Evolutionary conservation across 371 early-diverging fungal genomes (phyloP).

Genomic region (Entomophthora muscae): DNA sequence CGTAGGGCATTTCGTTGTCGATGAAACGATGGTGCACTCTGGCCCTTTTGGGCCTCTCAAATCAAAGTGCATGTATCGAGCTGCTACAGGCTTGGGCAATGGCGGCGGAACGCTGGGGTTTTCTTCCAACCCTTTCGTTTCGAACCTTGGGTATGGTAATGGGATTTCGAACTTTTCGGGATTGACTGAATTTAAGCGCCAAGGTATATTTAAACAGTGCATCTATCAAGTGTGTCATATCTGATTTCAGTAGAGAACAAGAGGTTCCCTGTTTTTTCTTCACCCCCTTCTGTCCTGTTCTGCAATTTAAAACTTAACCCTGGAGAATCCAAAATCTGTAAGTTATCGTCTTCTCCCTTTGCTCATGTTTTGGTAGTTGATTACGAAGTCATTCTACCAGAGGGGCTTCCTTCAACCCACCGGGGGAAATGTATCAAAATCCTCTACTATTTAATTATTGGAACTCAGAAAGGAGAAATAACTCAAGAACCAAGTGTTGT

Average conservation of each 20-base stretch:
- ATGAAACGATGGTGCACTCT: not conserved
- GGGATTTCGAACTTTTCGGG: not conserved
- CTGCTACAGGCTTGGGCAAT: not conserved
- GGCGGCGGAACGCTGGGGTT: not conserved
- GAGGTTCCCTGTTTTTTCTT: not conserved
- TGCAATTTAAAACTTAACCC: not conserved
- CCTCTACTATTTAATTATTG: constrained; percentile 4
- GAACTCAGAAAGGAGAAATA: not conserved
- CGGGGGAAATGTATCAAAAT: not conserved
- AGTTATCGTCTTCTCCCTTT: not conserved
- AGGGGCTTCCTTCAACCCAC: not conserved
- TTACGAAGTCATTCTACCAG: not conserved
- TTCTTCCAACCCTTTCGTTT: not conserved
- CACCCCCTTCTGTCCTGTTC: constrained; percentile 1
- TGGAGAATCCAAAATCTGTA: not conserved
- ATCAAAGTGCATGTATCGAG: not conserved
- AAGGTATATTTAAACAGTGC: too few species aligned
- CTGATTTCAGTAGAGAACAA: not conserved
- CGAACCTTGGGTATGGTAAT: not conserved
- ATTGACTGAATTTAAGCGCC: not conserved
- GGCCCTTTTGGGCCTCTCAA: not conserved
- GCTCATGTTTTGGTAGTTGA: not conserved
- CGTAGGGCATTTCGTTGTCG: not conserved
- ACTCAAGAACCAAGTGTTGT: not conserved
- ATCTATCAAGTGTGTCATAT: too few species aligned